Base-by-base conservation (phyloP, 371 early-diverging fungal genomes). In the Mucor sp. region DNA sequence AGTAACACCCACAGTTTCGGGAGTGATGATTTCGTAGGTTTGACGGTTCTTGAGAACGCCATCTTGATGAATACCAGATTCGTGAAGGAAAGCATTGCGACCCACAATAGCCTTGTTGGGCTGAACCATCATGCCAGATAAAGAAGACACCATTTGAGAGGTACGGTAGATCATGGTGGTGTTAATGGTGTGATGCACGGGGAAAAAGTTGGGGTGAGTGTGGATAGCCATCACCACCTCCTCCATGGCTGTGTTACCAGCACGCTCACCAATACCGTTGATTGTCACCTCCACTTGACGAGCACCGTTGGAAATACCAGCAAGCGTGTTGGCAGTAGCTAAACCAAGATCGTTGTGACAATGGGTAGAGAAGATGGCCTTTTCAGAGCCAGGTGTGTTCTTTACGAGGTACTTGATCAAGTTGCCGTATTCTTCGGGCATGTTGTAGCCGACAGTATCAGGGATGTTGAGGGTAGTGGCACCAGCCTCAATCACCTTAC, bases 101-200 rank as follows among this genome's bases (percentile, higher is more conserved):
- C 98, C 98, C 8, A 98, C 98, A 73, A 98, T 97, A 32, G 98
- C 97, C 83, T 98, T 98, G 89, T 98, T 97, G 32, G 96, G 88
- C 76, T 98, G 98, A 39, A 98, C 91, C 28, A 86, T 76, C 96
- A 97, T 95, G n/a, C 98, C 98, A 2, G 94, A 91, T 41, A 91
- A 81, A 33, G 89, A 85, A 17, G 92, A 89, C 25, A 98, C 97
- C 80, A 98, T 78, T 70, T 93, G 93, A 23, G 96, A 96, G 23
- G 93, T 90, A 58, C 92, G 84, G 78, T 85, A 94, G 69, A 98
- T 92, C 66, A 91, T 85, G n/a, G 82, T 76, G 3, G 97, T 97
- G 85, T 95, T 94, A 81, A 97, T 90, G 8, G 90, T 89, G 80
- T 94, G 91, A 68, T 89, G 85, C 17, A 97, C 96, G 4, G 96